Evolutionary conservation across 2,329 filamentous ascomycete genomes (phyloP).

Genomic region (Aspergillus luchuensis): DNA sequence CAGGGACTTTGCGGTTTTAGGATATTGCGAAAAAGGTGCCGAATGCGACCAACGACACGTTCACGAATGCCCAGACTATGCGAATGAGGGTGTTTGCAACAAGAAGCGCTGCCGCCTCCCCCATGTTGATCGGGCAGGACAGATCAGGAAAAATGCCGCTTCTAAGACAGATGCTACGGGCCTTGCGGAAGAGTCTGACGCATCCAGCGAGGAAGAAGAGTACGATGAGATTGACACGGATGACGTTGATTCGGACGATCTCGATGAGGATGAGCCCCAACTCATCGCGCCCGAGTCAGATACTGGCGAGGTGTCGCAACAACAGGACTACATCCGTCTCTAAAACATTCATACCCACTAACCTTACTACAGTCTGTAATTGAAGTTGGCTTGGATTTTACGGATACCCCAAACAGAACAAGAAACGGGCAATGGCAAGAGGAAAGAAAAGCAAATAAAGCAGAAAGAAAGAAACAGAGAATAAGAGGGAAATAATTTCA

Average conservation of each 20-base stretch:
- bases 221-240: conserved; percentile 67
- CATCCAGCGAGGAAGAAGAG: conserved; percentile 76
- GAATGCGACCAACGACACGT: conserved; percentile 81
- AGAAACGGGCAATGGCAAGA: not conserved
- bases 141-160: conserved; percentile 62
- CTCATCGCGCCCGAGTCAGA: conserved; percentile 40
- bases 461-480: not conserved
- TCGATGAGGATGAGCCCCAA: conserved; percentile 48
- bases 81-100: conserved; percentile 83
- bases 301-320: conserved; percentile 52
- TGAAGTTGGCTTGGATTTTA: conserved; percentile 10
- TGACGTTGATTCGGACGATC: conserved; percentile 69
- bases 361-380: conserved; percentile 18
- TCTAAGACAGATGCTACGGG: conserved; percentile 43
- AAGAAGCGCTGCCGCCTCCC: conserved; percentile 79
- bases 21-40: conserved; percentile 83
- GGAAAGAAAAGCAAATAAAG: not conserved
- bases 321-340: conserved; percentile 57
- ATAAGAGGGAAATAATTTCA: not conserved
- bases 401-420: not conserved
- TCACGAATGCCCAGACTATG: conserved; percentile 92
- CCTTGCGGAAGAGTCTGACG: conserved; percentile 64
- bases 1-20: conserved; percentile 77
- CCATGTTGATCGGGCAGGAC: conserved; percentile 85
- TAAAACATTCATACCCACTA: conserved; percentile 31